Evolutionary conservation across 345 rosid species (phyloP), one percentile per base, ranked within the genome.

Genomic region (Eucalyptus shirleyi): DNA sequence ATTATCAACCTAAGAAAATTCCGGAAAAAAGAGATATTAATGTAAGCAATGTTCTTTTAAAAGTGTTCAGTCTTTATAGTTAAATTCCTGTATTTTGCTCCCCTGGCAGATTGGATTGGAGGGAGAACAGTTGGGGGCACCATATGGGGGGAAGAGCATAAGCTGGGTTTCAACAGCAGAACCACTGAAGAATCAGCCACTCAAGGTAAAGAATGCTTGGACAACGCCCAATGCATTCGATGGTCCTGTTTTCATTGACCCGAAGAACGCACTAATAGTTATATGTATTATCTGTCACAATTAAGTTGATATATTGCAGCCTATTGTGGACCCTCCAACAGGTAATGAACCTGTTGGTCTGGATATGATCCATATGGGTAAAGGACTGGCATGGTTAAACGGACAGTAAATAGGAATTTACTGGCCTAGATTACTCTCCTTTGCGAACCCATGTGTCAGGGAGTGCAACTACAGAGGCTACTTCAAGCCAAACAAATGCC

Each of bases 361-460:
- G 60, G 99, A 97, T 89, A 96, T 98, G 99, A 83, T 96, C 85
- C 91, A 93, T 86, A 95, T 97, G 99, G 99, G 98, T 81, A 98
- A 98, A 94, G 99, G 99, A 47, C 95, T 95, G 89, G 99, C 98
- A 60, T 97, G 99, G 99, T 92, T 98, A 92, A 96, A 97, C 60
- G 99, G 99, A 28, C 96, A 98, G 94, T 95, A 95, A 90, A 96
- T 98, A 81, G 99, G 99, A 89, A 96, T 98, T 93, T 98, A 95
- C 91, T 98, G 96, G 96, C 97, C 96, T 9, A 93, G 93, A 90
- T 88, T 90, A 80, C 92, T 93, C 90, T 91, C 93, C 87, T 72
- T 87, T 16, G 91, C 92, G 67, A 96, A 91, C 28, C 91, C 93
- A 19, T 96, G 99, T 47, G 94, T 93, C 65, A 86, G 92, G 83